A percentile compares a stretch with the other conserved stretches of the same genome.
Conservation (phyloP, 2,329 filamentous ascomycete genomes). For the Talaromyces sp. region DNA sequence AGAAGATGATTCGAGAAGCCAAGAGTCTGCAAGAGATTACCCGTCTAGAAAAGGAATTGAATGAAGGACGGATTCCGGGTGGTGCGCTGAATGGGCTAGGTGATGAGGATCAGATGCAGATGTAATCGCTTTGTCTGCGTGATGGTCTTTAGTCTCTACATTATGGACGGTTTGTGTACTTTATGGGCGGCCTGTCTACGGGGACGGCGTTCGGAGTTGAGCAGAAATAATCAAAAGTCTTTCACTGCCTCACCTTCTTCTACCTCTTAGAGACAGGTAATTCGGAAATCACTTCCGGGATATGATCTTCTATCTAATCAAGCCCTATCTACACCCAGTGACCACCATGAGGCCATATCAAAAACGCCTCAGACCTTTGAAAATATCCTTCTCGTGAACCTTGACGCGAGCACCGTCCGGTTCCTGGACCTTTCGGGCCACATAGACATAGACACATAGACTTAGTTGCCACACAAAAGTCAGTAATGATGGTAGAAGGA, state of each 20-base stretch:
- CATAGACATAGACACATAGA: too few relatives aligned
- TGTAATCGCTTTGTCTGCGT: constrained; percentile 22
- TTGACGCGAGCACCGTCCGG: constrained; percentile 9
- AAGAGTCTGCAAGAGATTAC: constrained; percentile 88
- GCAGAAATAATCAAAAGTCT: constrained; percentile 9
- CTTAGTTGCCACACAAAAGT: background rate
- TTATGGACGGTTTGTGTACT: constrained; percentile 6
- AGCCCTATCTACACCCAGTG: too few relatives aligned
- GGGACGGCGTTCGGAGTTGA: constrained; percentile 19
- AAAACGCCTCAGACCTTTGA: constrained; percentile 5
- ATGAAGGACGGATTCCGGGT: constrained; percentile 78
- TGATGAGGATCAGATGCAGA: constrained; percentile 39
- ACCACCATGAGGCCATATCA: background rate
- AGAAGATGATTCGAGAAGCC: constrained; percentile 83
- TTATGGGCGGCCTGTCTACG: constrained; percentile 6
- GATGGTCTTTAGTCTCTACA: background rate
- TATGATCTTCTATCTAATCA: background rate
- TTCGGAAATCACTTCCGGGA: background rate
- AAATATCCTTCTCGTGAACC: constrained; percentile 16
- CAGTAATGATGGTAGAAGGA: background rate
- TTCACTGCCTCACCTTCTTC: background rate
- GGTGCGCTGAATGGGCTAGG: constrained; percentile 45
- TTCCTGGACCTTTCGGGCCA: constrained; percentile 12
- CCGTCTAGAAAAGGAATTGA: constrained; percentile 82
- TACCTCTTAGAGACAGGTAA: background rate